Percentiles rank a stretch among this genome's conserved stretches.
Conservation (phyloP, 148 eudicot genomes). For the Rhododendron ferrugineum region DNA sequence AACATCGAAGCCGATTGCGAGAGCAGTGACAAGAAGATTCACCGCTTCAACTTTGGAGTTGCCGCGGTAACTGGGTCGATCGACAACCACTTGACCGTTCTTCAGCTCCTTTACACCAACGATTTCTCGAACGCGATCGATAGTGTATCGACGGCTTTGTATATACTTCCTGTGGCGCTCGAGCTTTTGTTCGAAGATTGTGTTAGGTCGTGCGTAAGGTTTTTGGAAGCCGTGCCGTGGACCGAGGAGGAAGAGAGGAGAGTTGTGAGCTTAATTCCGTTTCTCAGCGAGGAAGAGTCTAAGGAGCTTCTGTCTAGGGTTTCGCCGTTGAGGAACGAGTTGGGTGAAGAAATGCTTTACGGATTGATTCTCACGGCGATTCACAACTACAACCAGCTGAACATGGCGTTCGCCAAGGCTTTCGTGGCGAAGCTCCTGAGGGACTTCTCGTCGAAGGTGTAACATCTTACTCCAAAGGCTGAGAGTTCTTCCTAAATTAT, state of each 20-base stretch:
- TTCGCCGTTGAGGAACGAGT: constrained; percentile 29
- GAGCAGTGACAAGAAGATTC: background rate
- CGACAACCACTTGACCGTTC: constrained; percentile 39
- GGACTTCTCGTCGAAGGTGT: constrained; percentile 45
- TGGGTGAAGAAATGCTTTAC: constrained; percentile 70
- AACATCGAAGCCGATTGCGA: constrained; percentile 3
- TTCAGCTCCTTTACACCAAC: constrained; percentile 49
- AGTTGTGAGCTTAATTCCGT: constrained; percentile 44
- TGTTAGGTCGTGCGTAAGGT: constrained; percentile 54
- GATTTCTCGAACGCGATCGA: constrained; percentile 39
- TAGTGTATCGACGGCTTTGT: constrained; percentile 35
- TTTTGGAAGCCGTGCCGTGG: constrained; percentile 93
- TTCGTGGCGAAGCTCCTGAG: constrained; percentile 77
- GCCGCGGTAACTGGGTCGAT: constrained; percentile 35
- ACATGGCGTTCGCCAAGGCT: constrained; percentile 78
- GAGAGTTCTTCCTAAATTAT: background rate
- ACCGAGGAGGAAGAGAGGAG: constrained; percentile 65
- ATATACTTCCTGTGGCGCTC: constrained; percentile 58
- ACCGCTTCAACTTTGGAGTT: constrained; percentile 38
- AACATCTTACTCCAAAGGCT: background rate
- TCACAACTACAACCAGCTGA: constrained; percentile 50
- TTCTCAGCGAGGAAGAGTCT: constrained; percentile 53
- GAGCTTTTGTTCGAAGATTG: constrained; percentile 77
- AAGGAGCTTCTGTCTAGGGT: constrained; percentile 65
- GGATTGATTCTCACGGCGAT: constrained; percentile 57